A percentile compares a stretch with the other conserved stretches of the same genome.
Conservation (phyloP, 371 early-diverging fungal genomes). For the Modicella reniformis region DNA sequence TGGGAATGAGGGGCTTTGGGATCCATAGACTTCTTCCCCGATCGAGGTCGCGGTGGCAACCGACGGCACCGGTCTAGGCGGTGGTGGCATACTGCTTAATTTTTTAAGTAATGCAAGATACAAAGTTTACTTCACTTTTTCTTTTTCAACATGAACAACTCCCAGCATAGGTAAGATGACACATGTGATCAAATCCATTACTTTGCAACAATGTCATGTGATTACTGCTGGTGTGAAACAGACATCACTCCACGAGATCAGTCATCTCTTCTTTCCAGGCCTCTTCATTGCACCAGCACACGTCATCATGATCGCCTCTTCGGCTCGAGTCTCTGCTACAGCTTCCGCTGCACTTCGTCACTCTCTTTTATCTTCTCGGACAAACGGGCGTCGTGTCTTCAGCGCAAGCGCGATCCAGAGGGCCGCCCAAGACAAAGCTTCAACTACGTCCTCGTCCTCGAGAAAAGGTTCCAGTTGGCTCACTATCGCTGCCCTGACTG, state of each 20-base stretch:
- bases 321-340: conserved; percentile 25
- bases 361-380: conserved; percentile 19
- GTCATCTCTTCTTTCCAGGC: conserved; percentile 1
- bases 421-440: conserved; percentile 17
- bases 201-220: no score
- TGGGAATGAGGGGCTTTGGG: conserved; percentile 3
- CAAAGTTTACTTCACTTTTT: no score
- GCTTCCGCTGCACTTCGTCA: conserved; percentile 28
- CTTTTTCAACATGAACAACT: no score
- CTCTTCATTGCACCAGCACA: neutral
- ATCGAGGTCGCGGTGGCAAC: neutral
- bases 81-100: no score
- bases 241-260: neutral
- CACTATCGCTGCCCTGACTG: conserved; percentile 40
- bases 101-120: no score
- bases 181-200: no score
- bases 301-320: conserved; percentile 41
- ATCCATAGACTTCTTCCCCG: conserved; percentile 9
- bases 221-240: neutral
- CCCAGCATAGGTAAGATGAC: no score
- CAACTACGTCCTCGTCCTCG: conserved; percentile 10
- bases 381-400: conserved; percentile 32
- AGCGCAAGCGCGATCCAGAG: conserved; percentile 35
- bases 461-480: conserved; percentile 45
- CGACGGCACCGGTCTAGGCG: conserved; percentile 3